phyloP scores from a whole-genome alignment of 192 early-diverging fungal genomes.

The Spizellomyces sp. region DNA sequence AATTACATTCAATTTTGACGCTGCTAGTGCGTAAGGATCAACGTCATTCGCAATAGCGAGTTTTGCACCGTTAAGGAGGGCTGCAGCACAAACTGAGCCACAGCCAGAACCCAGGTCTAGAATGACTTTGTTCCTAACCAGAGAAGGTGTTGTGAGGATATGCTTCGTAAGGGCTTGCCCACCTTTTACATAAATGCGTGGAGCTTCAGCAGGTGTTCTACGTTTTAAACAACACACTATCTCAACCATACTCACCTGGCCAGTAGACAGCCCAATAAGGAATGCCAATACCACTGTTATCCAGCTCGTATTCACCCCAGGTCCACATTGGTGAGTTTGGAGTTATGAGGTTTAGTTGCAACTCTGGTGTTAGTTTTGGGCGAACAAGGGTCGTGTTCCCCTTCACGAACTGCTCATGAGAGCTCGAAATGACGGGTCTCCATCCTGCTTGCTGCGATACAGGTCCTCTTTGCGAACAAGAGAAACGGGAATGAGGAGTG shows the following conservation, averaged over 20 bases:
- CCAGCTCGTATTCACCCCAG: constrained; percentile 9
- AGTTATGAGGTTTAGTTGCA: constrained; percentile 4
- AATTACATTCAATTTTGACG: background rate
- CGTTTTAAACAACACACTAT: background rate
- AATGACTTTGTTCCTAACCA: background rate
- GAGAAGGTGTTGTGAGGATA: background rate
- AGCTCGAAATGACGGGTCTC: no score
- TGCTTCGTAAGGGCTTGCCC: constrained; percentile 6
- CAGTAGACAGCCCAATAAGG: constrained; percentile 10
- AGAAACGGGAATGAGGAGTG: no score
- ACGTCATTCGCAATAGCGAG: constrained; percentile 1
- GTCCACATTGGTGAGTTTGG: constrained; percentile 3
- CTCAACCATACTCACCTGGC: background rate
- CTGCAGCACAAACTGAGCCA: background rate
- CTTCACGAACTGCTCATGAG: background rate
- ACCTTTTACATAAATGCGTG: background rate
- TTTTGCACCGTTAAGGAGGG: background rate
- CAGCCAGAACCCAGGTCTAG: background rate
- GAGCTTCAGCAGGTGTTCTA: background rate
- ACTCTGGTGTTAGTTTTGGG: background rate
- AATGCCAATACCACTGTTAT: background rate
- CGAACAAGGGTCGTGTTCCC: background rate
- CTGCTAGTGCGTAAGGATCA: constrained; percentile 10
- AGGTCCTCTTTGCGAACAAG: no score
- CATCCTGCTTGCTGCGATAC: no score